Percentiles rank a stretch among this genome's conserved stretches.
Evolutionary conservation across 2,329 filamentous ascomycete genomes (phyloP).

Genomic region (Curvularia sp.): DNA sequence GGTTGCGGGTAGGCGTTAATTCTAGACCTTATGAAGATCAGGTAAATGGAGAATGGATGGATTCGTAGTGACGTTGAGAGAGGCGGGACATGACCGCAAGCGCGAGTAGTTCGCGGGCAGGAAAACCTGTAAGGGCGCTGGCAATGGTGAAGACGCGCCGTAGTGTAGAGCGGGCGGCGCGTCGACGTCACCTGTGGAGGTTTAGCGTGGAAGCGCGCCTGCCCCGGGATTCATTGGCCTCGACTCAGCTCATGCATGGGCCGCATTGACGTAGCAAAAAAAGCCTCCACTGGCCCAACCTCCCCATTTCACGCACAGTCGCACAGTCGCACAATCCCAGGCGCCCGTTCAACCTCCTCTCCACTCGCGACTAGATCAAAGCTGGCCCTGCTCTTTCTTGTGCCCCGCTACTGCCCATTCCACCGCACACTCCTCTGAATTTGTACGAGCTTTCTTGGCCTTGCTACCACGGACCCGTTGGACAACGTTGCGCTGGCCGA

Average conservation of each 20-base stretch:
- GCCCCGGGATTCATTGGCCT: constrained; percentile 22
- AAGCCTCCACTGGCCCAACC: constrained; percentile 11
- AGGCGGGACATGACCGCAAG: background rate
- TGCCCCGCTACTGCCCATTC: constrained; percentile 11
- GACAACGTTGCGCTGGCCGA: constrained; percentile 13
- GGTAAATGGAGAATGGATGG: background rate
- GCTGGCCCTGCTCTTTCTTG: constrained; percentile 9
- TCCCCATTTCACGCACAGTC: constrained; percentile 21
- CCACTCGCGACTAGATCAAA: constrained; percentile 4
- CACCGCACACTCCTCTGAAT: background rate
- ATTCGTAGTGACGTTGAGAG: constrained; percentile 14
- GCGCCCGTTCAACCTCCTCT: constrained; percentile 8
- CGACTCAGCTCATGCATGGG: constrained; percentile 8
- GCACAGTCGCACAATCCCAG: constrained; percentile 9
- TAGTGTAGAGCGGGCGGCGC: constrained; percentile 28
- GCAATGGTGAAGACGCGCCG: constrained; percentile 30
- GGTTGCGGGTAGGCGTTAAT: constrained; percentile 4
- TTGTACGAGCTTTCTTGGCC: background rate
- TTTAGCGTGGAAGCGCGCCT: constrained; percentile 10
- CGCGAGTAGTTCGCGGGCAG: background rate
- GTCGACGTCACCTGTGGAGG: constrained; percentile 37
- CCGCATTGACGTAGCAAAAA: constrained; percentile 24
- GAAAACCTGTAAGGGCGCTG: constrained; percentile 12
- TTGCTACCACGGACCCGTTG: constrained; percentile 15
- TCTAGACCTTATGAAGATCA: constrained; percentile 8